Conservation (phyloP, 805 yeast species). For the Torulaspora delbrueckii region DNA sequence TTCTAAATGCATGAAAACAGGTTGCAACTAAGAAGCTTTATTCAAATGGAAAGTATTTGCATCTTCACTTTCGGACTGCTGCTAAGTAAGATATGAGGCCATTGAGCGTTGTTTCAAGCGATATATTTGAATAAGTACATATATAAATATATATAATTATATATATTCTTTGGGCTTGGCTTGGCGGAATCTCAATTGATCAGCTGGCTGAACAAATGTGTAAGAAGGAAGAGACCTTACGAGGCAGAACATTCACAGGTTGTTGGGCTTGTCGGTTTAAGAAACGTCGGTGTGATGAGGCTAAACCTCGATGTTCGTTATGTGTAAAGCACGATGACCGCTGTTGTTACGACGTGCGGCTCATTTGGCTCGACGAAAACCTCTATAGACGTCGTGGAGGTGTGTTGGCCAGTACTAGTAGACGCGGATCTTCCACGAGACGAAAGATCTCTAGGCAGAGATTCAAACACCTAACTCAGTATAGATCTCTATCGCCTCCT, state of each 20-base stretch:
- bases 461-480: slow-evolving; percentile 21
- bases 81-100: neutral
- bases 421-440: neutral
- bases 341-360: slow-evolving; percentile 31
- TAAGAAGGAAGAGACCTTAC: slow-evolving; percentile 1
- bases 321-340: slow-evolving; percentile 25
- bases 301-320: slow-evolving; percentile 28
- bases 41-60: neutral
- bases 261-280: slow-evolving; percentile 36
- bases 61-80: neutral
- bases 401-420: neutral
- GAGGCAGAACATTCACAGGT: slow-evolving; percentile 32
- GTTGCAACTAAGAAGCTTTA: neutral
- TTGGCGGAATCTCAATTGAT: neutral
- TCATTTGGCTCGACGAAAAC: slow-evolving; percentile 31
- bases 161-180: neutral
- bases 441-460: slow-evolving; percentile 16
- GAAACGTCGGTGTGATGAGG: slow-evolving; percentile 32
- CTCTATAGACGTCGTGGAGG: slow-evolving; percentile 11
- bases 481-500: slow-evolving; percentile 12
- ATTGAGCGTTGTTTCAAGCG: neutral
- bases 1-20: neutral
- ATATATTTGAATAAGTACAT: neutral
- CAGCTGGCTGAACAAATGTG: neutral
- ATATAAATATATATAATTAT: neutral